Evolutionary conservation across 257 asterid genomes (phyloP).

Genomic region (Primulina huaijiensis): DNA sequence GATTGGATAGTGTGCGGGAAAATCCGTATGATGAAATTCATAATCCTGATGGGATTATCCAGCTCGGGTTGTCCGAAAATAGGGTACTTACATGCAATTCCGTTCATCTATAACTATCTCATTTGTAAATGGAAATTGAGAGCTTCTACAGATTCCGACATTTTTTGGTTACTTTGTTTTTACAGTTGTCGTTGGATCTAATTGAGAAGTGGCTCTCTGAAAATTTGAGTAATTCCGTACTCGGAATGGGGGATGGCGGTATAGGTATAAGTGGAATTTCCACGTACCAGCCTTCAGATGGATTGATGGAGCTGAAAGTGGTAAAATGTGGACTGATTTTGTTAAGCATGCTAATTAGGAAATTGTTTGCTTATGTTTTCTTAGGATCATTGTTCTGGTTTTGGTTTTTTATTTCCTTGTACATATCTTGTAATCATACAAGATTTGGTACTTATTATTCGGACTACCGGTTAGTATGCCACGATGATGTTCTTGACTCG

Average conservation of each 20-base stretch:
- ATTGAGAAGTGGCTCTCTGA: conserved; percentile 71
- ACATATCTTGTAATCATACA: background rate
- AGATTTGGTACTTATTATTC: background rate
- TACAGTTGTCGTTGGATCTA: conserved; percentile 82
- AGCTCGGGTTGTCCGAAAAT: conserved; percentile 88
- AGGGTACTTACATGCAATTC: conserved; percentile 37
- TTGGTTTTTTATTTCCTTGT: conserved; percentile 8
- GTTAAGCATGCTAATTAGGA: background rate
- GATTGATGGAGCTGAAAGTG: conserved; percentile 76
- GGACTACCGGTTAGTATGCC: background rate
- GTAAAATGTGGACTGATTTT: conserved; percentile 29
- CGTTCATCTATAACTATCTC: conserved; percentile 7
- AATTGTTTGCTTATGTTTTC: background rate
- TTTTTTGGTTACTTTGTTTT: conserved; percentile 13
- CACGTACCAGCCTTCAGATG: conserved; percentile 79
- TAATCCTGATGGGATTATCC: conserved; percentile 73
- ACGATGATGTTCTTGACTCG: background rate
- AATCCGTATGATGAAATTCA: conserved; percentile 51
- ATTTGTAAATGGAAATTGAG: conserved; percentile 13
- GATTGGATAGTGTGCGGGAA: conserved; percentile 60
- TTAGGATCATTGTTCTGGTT: background rate
- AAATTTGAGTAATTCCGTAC: conserved; percentile 40
- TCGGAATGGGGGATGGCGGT: conserved; percentile 42
- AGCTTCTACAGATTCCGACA: background rate
- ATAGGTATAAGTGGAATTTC: conserved; percentile 62